A percentile compares a stretch with the other conserved stretches of the same genome.
phyloP scores from a whole-genome alignment of 352 stramenopile genomes.

The Blastocystis sp. region DNA sequence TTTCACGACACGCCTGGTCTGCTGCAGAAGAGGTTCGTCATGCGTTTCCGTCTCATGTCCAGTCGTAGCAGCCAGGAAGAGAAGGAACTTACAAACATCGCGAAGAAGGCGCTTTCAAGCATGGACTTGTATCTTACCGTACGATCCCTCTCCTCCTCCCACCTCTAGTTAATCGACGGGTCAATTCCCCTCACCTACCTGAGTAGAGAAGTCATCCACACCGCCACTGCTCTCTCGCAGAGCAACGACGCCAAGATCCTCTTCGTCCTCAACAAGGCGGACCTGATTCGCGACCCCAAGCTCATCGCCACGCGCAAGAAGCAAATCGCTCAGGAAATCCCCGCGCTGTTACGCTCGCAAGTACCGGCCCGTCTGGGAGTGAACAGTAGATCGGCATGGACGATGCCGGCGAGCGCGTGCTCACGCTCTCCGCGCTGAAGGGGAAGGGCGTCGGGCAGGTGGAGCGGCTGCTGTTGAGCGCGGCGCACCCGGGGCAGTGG shows the following conservation, averaged over 20 bases:
- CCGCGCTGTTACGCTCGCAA: not conserved
- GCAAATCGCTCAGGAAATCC: constrained; percentile 27
- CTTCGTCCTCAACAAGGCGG: constrained; percentile 40
- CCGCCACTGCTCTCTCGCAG: constrained; percentile 13
- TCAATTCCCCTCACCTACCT: constrained; percentile 68
- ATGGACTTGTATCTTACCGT: constrained; percentile 51
- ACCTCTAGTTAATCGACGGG: constrained; percentile 39
- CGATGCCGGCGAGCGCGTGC: not conserved
- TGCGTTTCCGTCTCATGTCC: not conserved
- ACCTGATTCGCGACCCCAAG: not conserved
- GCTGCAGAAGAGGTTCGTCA: constrained; percentile 48
- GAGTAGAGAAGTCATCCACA: constrained; percentile 56
- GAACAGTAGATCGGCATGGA: not conserved
- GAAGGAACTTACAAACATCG: constrained; percentile 58
- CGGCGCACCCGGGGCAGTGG: constrained; percentile 14
- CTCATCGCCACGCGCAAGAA: constrained; percentile 30
- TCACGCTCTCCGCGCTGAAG: constrained; percentile 16
- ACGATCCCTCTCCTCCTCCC: not conserved
- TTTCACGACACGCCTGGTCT: constrained; percentile 62
- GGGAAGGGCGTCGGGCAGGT: constrained; percentile 1
- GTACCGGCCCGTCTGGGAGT: not conserved
- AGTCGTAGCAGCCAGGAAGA: constrained; percentile 66
- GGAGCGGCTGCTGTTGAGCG: not conserved
- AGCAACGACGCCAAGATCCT: constrained; percentile 16
- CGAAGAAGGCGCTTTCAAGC: constrained; percentile 6